Evolutionary conservation across 805 yeast genomes (phyloP).

Genomic region (Suhomyces prunicola): DNA sequence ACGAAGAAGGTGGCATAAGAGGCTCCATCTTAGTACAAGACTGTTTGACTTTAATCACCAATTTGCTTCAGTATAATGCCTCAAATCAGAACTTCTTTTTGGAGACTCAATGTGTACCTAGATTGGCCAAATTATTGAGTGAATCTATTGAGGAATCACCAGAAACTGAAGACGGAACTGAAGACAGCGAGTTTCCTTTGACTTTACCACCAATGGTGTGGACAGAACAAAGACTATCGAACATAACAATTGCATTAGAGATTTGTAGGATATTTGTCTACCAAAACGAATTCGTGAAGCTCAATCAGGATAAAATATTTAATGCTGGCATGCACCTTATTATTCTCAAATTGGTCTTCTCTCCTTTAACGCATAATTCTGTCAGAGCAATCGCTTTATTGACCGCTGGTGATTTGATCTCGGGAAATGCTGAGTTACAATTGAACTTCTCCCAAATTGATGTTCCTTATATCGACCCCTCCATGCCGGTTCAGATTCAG

Average conservation of each 20-base stretch:
- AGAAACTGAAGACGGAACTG: conserved; percentile 7
- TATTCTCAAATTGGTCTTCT: conserved; percentile 68
- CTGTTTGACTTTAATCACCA: conserved; percentile 71
- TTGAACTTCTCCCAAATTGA: conserved; percentile 73
- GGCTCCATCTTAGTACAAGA: conserved; percentile 92
- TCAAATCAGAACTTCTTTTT: conserved; percentile 86
- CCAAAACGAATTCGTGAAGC: conserved; percentile 61
- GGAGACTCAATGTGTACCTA: conserved; percentile 76
- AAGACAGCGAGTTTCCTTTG: conserved; percentile 15
- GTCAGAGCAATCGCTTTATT: conserved; percentile 68
- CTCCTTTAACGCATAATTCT: conserved; percentile 57
- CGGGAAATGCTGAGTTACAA: conserved; percentile 66
- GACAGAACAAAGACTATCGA: conserved; percentile 73
- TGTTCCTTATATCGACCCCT: conserved; percentile 87
- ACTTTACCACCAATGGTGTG: conserved; percentile 50
- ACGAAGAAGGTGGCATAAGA: conserved; percentile 83
- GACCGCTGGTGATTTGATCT: conserved; percentile 74
- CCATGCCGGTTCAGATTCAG: conserved; percentile 46
- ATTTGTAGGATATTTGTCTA: conserved; percentile 74
- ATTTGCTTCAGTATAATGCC: conserved; percentile 74
- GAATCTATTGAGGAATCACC: conserved; percentile 52
- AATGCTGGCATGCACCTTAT: conserved; percentile 62
- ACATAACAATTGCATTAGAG: conserved; percentile 64
- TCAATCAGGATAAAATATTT: conserved; percentile 60
- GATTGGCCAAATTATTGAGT: conserved; percentile 57